Evolutionary conservation across 2,329 filamentous ascomycete genomes (phyloP), one percentile per base, ranked within the genome.

Genomic region (Ophiostoma sp.): DNA sequence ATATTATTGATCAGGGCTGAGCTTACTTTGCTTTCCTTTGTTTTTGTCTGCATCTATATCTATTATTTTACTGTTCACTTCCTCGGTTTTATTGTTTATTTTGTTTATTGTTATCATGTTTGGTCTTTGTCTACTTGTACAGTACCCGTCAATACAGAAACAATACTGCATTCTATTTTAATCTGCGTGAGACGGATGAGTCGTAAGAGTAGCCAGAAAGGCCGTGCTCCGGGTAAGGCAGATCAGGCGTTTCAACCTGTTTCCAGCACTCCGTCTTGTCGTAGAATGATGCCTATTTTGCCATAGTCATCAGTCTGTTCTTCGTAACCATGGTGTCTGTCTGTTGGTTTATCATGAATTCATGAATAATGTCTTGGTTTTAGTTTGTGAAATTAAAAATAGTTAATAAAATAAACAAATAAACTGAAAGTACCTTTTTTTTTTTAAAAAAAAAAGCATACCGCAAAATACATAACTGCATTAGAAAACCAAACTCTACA

Each of bases 1-100:
- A 48, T 48, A 48, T n/a, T 20, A 48, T 48, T 48, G 44, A 20
- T 48, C 20, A 48, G 44, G 52, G n/a, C 23, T 57, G 4, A 57
- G 52, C 52, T 20, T 17, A 57, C 44, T 20, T 48, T 48, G 44
- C 17, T 15, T 31, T 57, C 23, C 17, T 48, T n/a, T 7, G 15
- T n/a, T 27, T 27, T 57, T 57, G 23, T 17, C 23, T 57, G 52
- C 52, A 57, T 57, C 23, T 57, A 57, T 57, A 23, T 57, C 23
- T 27, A 57, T 57, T 23, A 57, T 57, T 27, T 57, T 57, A 57
- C 17, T 57, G n/a, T 57, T 57, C 52, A 57, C 52, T 57, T n/a
- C 23, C n/a, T 13, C 15, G 5, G 5, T 48, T 7, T 20, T 48
- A 48, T 48, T 48, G 44, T n/a, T n/a, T n/a, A 48, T 27, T 17